Percentiles rank a stretch among this genome's conserved stretches.
These are phyloP conservation scores for Apiotrichum siamense DNA, from an alignment of 1,284 basidiomycete genomes.

Conservation along the genomic window DNA sequence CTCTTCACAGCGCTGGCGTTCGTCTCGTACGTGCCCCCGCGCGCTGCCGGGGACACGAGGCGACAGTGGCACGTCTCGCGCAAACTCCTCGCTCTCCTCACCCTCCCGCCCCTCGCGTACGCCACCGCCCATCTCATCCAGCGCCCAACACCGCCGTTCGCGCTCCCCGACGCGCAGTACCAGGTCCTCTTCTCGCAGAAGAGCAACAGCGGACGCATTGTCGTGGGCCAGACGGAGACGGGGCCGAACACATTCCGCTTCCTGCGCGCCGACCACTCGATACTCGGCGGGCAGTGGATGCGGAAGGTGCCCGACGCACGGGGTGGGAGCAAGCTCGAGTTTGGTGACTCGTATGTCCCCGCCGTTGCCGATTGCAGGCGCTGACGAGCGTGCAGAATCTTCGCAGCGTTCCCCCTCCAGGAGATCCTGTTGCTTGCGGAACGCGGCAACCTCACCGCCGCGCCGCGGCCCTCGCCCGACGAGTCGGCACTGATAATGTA, in stretches of 20 bases:
- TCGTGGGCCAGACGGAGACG: conserved; percentile 58
- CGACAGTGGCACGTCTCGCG: background rate
- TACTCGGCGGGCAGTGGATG: conserved; percentile 86
- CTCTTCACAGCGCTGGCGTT: too few species aligned
- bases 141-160: background rate
- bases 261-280: conserved; percentile 76
- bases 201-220: conserved; percentile 66
- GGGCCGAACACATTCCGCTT: conserved; percentile 59
- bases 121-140: background rate
- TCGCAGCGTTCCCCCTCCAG: conserved; percentile 75
- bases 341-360: conserved; percentile 52
- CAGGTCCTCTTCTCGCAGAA: conserved; percentile 43
- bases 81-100: background rate
- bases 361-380: background rate
- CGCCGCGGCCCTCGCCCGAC: background rate
- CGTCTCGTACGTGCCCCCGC: background rate
- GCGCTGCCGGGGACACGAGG: background rate
- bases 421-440: conserved; percentile 68
- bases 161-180: background rate
- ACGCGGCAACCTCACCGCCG: conserved; percentile 2
- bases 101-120: background rate
- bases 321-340: conserved; percentile 41
- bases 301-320: conserved; percentile 6
- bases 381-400: conserved; percentile 59
- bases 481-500: conserved; percentile 33